Base-by-base conservation (phyloP, 495 filamentous ascomycete genomes). In the Sphaerosporella brunnea region DNA sequence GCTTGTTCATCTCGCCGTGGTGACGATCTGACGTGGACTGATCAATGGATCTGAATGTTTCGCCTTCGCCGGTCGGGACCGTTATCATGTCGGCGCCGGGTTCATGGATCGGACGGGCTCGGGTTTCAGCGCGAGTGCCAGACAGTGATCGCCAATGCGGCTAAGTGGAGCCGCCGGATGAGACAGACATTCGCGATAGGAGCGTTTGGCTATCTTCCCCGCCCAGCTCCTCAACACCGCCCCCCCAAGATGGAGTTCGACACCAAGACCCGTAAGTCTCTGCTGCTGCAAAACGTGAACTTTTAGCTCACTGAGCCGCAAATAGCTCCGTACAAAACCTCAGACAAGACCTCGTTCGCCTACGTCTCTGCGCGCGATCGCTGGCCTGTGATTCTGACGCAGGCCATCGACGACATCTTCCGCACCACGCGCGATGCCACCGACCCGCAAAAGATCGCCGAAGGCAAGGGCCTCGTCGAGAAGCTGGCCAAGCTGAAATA, bases 331-430 rank as follows among this genome's bases (percentile, higher is more conserved):
- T 87, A 79, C 59, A 68, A 66, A 48, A 95, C 83, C 43, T 73
- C 75, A 50, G 84, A 95, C 68, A 74, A 72, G 55, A 81, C 69
- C 13, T 95, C 86, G 45, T 96, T 96, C 58, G 90, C 82, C 43
- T 87, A 75, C 56, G 56, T 77, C 51, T 90, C 87, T 16, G 85
- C 78, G 19, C 71, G 78, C 52, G 79, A 86, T 35, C 73, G 90
- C 59, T 96, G 90, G 90, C 90, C 90, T 7, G 70, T 93, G 35
- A 96, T 97, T 59, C 63, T 97, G 40, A 96, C 90, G 15, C 77
- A 84, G 63, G 86, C 82, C 23, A 94, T 97, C 61, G 88, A 96
- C 61, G 86, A 96, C 61, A 70, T 88, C 18, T 86, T 94, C 64
- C 80, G 80, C 3, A 72, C 80, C 16, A 77, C 84, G 0, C 70